These are phyloP conservation scores for Selaginella moellendorffii DNA, from an alignment of 75 land plant species.

Conservation along the genomic window DNA sequence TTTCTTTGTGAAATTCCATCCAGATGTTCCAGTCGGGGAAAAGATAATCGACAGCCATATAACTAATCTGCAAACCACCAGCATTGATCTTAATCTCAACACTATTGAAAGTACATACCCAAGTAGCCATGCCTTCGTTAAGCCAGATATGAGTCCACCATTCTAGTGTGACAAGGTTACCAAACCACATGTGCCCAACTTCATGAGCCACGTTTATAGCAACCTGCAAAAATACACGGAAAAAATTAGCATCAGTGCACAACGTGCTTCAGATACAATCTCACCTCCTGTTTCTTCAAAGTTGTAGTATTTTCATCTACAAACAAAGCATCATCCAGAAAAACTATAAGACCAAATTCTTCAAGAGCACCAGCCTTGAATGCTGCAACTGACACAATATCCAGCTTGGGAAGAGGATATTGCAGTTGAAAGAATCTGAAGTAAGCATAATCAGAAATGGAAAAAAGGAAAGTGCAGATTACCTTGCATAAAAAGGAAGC, in stretches of 20 bases:
- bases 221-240: too few relatives aligned
- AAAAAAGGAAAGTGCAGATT: too few relatives aligned
- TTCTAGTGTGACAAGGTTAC: conserved; percentile 10
- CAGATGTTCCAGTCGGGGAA: neutral
- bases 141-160: conserved; percentile 17
- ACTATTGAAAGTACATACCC: neutral
- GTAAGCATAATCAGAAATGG: too few relatives aligned
- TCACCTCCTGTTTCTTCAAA: conserved; percentile 4
- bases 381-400: conserved; percentile 1
- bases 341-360: conserved; percentile 8
- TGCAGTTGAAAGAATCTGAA: neutral
- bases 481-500: conserved; percentile 6
- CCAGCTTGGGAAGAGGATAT: conserved; percentile 12
- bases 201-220: conserved; percentile 11
- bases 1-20: neutral
- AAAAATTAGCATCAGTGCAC: too few relatives aligned
- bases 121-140: conserved; percentile 11
- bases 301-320: conserved; percentile 4
- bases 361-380: conserved; percentile 7
- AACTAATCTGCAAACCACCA: neutral
- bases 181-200: conserved; percentile 4
- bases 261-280: neutral
- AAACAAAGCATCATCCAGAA: neutral
- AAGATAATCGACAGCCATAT: neutral
- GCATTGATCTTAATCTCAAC: too few relatives aligned